phyloP scores from a whole-genome alignment of 495 filamentous ascomycete genomes.

The Penicillium antarcticum region DNA sequence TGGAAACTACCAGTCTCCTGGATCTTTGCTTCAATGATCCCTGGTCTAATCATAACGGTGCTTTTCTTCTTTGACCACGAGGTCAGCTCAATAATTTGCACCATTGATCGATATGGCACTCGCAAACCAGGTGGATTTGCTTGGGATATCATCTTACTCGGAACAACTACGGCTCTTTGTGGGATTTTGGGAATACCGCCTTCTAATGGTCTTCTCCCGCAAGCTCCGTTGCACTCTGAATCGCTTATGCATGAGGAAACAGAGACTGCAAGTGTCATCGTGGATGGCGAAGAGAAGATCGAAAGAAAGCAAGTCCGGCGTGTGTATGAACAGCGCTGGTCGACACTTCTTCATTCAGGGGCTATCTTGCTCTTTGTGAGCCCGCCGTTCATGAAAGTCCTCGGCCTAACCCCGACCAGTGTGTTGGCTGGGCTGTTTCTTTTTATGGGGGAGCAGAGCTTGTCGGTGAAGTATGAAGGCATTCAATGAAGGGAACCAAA shows the following conservation, averaged over 20 bases:
- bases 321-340: slow-evolving; percentile 70
- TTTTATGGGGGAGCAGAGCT: slow-evolving; percentile 71
- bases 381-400: slow-evolving; percentile 66
- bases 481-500: no score
- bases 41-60: slow-evolving; percentile 63
- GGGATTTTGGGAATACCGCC: slow-evolving; percentile 69
- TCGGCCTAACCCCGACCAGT: slow-evolving; percentile 66
- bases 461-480: slow-evolving; percentile 55
- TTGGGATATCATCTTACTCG: slow-evolving; percentile 66
- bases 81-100: slow-evolving; percentile 73
- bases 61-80: slow-evolving; percentile 77
- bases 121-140: slow-evolving; percentile 66
- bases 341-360: slow-evolving; percentile 58
- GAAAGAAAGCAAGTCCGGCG: slow-evolving; percentile 40
- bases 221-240: slow-evolving; percentile 69
- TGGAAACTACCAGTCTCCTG: slow-evolving; percentile 61
- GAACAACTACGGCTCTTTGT: slow-evolving; percentile 65
- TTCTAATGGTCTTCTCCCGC: slow-evolving; percentile 66
- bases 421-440: slow-evolving; percentile 68
- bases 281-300: slow-evolving; percentile 38
- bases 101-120: slow-evolving; percentile 63
- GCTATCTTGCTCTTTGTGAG: slow-evolving; percentile 60
- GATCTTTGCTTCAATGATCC: slow-evolving; percentile 63
- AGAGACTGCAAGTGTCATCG: slow-evolving; percentile 33
- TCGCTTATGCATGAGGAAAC: slow-evolving; percentile 56